Base-by-base conservation (phyloP, 2,329 filamentous ascomycete genomes). In the Epichloe uncinata region DNA sequence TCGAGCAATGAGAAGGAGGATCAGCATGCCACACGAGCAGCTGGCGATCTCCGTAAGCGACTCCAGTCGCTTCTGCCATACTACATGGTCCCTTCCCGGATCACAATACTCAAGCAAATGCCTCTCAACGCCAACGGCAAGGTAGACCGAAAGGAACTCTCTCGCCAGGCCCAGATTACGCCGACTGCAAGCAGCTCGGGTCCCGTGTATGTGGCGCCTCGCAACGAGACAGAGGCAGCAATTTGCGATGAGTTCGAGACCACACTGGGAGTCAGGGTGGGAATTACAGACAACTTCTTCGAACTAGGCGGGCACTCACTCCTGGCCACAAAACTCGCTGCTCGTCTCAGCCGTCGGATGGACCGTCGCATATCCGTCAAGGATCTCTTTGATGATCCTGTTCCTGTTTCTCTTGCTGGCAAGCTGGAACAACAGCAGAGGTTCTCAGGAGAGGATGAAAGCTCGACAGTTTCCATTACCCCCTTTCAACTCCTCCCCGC, bases 231-330 rank as follows among this genome's bases (percentile, higher is more conserved):
- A 12, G 52, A 55, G 33, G 33, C 42, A 26, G 48, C 42, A 8
- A 22, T 56, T 9, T 55, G 54, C 50, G 46, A 55, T 9, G 50
- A 55, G 46, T 48, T 48, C 22, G 16, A 45, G n/a, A 37, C 33
- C 4, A 44, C 50, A 3, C 48, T 55, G 22, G 50, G 48, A 8
- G 38, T 54, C 40, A 36, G 51, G 26, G 43, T 51, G 35, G 48
- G 48, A 42, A 42, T 53, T 9, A 45, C 44, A 8, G 53, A 56
- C 22, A 45, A 54, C 45, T 56, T 56, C 30, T 56, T 56, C 44
- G 41, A 55, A 5, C 50, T 56, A 13, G 54, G 54, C 18, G 54
- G 54, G 0, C 51, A 56, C 38, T 56, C 54, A 0, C 49, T 56
- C 9, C 42, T 52, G 34, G 54, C 52, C 0, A 48, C 45, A 3